phyloP scores from a whole-genome alignment of 1,139 yeast genomes.

The Torulaspora pretoriensis region DNA sequence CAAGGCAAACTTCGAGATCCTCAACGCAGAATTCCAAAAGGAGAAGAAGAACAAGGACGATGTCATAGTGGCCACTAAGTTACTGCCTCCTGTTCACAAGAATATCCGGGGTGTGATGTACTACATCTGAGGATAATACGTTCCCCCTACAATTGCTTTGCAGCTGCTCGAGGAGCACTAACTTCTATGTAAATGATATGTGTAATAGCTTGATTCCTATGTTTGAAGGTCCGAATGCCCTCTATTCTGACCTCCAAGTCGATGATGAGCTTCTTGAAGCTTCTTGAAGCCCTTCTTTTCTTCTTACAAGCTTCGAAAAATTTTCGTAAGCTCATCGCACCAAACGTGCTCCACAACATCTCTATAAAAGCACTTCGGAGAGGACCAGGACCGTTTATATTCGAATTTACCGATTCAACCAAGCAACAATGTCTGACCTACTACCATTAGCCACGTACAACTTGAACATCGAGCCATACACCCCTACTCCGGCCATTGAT shows the following conservation, averaged over 20 bases:
- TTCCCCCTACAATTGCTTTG: background rate
- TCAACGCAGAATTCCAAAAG: slow-evolving; percentile 12
- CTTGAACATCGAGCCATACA: slow-evolving; percentile 78
- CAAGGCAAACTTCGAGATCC: slow-evolving; percentile 21
- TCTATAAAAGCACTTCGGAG: background rate
- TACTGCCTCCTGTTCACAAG: slow-evolving; percentile 18
- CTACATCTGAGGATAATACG: slow-evolving; percentile 14
- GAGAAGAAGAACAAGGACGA: slow-evolving; percentile 6
- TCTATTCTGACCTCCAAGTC: too few species aligned
- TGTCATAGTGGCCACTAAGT: slow-evolving; percentile 7
- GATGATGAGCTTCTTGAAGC: slow-evolving; percentile 3
- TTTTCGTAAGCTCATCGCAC: slow-evolving; percentile 15
- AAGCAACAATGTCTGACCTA: slow-evolving; percentile 53
- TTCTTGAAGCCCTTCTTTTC: slow-evolving; percentile 1
- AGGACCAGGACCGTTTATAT: background rate
- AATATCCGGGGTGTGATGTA: slow-evolving; percentile 19
- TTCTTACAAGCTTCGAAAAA: slow-evolving; percentile 10
- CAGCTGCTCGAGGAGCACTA: background rate
- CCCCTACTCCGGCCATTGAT: slow-evolving; percentile 81
- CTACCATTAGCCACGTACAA: slow-evolving; percentile 83
- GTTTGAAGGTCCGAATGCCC: too few species aligned
- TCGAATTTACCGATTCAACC: background rate
- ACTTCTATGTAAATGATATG: background rate
- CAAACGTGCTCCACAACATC: slow-evolving; percentile 1
- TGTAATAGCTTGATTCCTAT: background rate